Base-by-base conservation (phyloP, 768 basidiomycete genomes). In the Auricularia sp. region DNA sequence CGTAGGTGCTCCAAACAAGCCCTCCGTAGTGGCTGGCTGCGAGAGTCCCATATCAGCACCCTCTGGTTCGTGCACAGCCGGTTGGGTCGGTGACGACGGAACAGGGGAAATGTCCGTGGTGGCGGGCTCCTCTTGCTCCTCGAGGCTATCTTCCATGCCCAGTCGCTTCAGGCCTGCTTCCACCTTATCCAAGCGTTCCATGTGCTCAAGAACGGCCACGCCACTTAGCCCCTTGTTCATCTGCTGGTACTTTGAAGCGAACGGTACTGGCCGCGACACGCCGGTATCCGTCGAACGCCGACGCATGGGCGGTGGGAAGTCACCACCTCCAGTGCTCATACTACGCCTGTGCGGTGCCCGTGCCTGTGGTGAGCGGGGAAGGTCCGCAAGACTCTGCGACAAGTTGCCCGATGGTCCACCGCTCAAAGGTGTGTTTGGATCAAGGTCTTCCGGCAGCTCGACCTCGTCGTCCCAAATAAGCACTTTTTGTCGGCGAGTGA, bases 141-240 rank as follows among this genome's bases (percentile, higher is more conserved):
- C 44, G 4, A 63, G 21, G 43, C 64, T 63, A 10, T 53, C 62
- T 21, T 54, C 39, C 18, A 29, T 29, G 10, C 64, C 62, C 54
- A 61, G 18, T 51, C 64, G 12, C 62, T 64, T 65, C 44, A 70
- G 56, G 11, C 68, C 64, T n/a, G 62, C 58, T 35, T 71, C 71
- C n/a, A 90, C 89, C 16, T 84, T 87, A 71, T 94, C 92, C 58
- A 94, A 75, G 58, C 89, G 84, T 71, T 94, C 92, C 68, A 94
- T 79, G 68, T 93, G 91, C 70, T 91, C 89, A 43, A 94, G 79
- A 60, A 93, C 87, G 10, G 85, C 87, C 33, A 93, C 91, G 11
- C 92, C 92, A 0, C 90, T 93, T 35, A 90, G 91, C 43, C 88
- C 90, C 58, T 90, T 90, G 71, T 91, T 88, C 39, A 92, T 86